phyloP scores from a whole-genome alignment of 2,329 filamentous ascomycete species.

The Cyanodermella asteris region DNA sequence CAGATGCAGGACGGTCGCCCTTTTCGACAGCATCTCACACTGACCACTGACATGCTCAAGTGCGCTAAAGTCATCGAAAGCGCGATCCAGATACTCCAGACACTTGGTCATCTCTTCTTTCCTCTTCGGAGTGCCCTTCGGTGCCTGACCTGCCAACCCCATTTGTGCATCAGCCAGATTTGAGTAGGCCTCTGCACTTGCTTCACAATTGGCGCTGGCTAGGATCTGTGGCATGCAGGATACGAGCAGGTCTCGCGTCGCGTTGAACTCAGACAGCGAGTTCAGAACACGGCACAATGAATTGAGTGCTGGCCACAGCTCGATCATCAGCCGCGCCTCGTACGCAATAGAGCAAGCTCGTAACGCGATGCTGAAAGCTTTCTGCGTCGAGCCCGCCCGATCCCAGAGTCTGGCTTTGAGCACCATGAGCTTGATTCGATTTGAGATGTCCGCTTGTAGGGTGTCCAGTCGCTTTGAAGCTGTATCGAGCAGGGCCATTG shows the following conservation, averaged over 20 bases:
- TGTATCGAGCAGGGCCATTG: conserved; percentile 32
- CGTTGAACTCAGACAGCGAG: conserved; percentile 46
- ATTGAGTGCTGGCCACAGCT: conserved; percentile 51
- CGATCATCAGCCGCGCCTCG: conserved; percentile 43
- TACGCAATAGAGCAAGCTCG: conserved; percentile 54
- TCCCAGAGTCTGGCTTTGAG: conserved; percentile 51
- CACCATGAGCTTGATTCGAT: conserved; percentile 49
- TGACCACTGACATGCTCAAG: conserved; percentile 48
- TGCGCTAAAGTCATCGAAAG: conserved; percentile 40
- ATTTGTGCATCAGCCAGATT: conserved; percentile 57
- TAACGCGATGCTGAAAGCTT: conserved; percentile 56
- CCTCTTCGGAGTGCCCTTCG: conserved; percentile 20
- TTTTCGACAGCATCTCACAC: conserved; percentile 64
- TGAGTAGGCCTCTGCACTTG: conserved; percentile 46
- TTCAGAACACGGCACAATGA: conserved; percentile 47
- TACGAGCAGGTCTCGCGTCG: conserved; percentile 40
- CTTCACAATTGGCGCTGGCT: conserved; percentile 41
- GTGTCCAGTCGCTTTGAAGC: conserved; percentile 28
- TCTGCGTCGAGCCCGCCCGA: conserved; percentile 44
- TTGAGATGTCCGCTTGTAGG: conserved; percentile 38
- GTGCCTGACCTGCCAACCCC: conserved; percentile 43
- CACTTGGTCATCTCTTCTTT: conserved; percentile 38
- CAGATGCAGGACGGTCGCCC: conserved; percentile 52
- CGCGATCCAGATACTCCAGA: conserved; percentile 37
- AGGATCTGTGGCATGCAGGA: conserved; percentile 55